These are phyloP conservation scores for Pleurotus giganteus DNA, from an alignment of 768 basidiomycete species.

Conservation along the genomic window DNA sequence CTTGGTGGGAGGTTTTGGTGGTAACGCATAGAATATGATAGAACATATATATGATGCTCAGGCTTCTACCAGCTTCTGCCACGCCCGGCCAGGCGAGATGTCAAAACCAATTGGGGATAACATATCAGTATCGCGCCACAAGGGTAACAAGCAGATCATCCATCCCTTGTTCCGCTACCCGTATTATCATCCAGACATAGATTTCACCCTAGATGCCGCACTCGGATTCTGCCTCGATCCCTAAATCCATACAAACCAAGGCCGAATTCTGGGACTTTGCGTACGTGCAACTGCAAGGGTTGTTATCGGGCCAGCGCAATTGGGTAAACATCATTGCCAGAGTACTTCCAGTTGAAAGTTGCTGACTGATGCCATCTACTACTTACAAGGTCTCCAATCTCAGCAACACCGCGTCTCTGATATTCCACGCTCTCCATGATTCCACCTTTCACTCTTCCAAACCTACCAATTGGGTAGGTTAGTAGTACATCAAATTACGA, in stretches of 20 bases:
- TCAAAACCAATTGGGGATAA: too few relatives aligned
- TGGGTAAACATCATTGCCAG: slow-evolving; percentile 55
- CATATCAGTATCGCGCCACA: too few relatives aligned
- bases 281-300: slow-evolving; percentile 51
- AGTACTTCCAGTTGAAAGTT: background rate
- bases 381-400: slow-evolving; percentile 73
- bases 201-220: slow-evolving; percentile 61
- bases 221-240: slow-evolving; percentile 76
- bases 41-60: background rate
- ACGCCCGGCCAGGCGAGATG: too few relatives aligned
- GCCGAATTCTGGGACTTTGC: slow-evolving; percentile 81
- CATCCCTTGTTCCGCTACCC: too few relatives aligned
- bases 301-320: slow-evolving; percentile 67
- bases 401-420: slow-evolving; percentile 77
- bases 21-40: background rate
- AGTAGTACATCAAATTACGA: slow-evolving; percentile 26
- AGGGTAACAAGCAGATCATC: too few relatives aligned
- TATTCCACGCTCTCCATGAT: slow-evolving; percentile 74
- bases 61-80: background rate
- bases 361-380: slow-evolving; percentile 8
- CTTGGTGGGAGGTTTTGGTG: background rate
- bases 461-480: slow-evolving; percentile 93
- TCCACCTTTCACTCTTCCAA: slow-evolving; percentile 65
- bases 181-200: background rate
- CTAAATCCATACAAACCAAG: slow-evolving; percentile 68